These are phyloP conservation scores for Wickerhamiella kurtzmanii DNA, from an alignment of 805 yeast genomes.

Conservation along the genomic window DNA sequence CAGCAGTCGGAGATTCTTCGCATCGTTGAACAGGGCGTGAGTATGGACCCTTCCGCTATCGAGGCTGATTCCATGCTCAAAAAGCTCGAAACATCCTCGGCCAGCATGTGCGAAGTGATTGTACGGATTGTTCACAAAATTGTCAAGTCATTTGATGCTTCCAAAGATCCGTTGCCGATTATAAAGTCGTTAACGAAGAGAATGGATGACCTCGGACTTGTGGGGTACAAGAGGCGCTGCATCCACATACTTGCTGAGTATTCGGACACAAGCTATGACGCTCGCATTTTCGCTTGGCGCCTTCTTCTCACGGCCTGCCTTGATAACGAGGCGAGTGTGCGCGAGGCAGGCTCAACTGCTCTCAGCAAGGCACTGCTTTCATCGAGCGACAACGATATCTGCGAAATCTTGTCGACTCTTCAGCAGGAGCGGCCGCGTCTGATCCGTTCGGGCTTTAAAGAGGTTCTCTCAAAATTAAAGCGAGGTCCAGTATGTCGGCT, in stretches of 20 bases:
- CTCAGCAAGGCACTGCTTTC: background rate
- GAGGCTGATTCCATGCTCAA: background rate
- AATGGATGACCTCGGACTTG: background rate
- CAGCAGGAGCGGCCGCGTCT: background rate
- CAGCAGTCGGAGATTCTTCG: background rate
- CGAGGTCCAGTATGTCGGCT: background rate
- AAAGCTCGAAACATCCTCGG: background rate
- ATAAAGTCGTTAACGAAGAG: background rate
- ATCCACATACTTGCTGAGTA: background rate
- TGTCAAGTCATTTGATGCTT: background rate
- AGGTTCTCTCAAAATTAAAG: background rate
- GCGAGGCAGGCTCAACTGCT: background rate
- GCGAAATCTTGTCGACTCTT: background rate
- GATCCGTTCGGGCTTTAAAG: background rate
- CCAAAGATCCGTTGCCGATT: background rate
- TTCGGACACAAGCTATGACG: background rate
- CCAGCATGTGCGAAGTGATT: background rate
- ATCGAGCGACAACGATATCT: background rate
- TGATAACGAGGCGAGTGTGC: background rate
- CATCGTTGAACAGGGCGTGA: background rate
- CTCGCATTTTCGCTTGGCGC: background rate
- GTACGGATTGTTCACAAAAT: background rate
- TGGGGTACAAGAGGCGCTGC: background rate
- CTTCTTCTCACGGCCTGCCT: background rate
- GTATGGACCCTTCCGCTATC: background rate